phyloP scores from a whole-genome alignment of 1,284 basidiomycete genomes.

The Testicularia cyperi region DNA sequence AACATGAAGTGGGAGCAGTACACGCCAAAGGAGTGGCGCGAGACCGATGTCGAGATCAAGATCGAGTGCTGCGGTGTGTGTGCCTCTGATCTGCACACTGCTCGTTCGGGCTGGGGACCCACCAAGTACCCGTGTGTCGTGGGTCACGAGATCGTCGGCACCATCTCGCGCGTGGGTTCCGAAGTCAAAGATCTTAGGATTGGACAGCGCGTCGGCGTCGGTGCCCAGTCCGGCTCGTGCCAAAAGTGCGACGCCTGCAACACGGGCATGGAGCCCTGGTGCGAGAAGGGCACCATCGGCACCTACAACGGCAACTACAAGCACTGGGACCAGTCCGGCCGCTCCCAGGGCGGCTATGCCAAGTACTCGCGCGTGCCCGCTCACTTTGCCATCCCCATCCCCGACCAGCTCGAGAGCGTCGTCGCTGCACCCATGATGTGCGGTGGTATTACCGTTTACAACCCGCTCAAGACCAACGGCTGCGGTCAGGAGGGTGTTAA shows the following conservation, averaged over 20 bases:
- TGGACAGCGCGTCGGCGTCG: conserved; percentile 69
- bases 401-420: conserved; percentile 45
- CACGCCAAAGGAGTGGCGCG: conserved; percentile 39
- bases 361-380: conserved; percentile 45
- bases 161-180: conserved; percentile 59
- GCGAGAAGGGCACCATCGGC: conserved; percentile 27
- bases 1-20: conserved; percentile 46
- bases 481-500: conserved; percentile 40
- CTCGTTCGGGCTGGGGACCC: conserved; percentile 48
- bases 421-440: conserved; percentile 55
- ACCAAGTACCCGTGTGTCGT: conserved; percentile 40
- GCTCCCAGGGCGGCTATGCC: conserved; percentile 47
- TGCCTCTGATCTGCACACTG: conserved; percentile 43
- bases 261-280: conserved; percentile 43
- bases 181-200: conserved; percentile 67
- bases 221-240: conserved; percentile 67
- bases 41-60: conserved; percentile 45
- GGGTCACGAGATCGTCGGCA: conserved; percentile 69
- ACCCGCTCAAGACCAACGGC: conserved; percentile 52
- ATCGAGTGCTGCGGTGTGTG: conserved; percentile 46
- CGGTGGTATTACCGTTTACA: conserved; percentile 55
- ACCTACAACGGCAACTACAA: conserved; percentile 63
- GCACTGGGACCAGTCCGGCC: conserved; percentile 60
- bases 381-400: conserved; percentile 55
- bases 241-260: conserved; percentile 66